Evolutionary conservation across 352 stramenopile genomes (phyloP).

Genomic region (Globisporangium uncinulatum): DNA sequence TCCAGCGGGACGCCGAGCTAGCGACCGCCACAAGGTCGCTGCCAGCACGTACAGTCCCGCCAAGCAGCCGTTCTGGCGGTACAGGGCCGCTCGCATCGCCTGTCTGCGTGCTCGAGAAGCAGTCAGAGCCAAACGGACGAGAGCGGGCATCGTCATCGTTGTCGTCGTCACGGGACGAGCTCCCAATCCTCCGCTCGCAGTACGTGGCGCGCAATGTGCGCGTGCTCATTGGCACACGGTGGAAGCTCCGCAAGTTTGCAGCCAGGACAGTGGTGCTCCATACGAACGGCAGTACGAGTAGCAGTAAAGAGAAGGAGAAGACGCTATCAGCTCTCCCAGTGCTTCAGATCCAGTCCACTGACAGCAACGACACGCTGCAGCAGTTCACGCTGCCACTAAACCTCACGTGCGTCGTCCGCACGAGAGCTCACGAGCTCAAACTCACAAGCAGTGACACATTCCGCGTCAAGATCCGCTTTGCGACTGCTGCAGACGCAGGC

Average conservation of each 20-base stretch:
- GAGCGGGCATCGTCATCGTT: not conserved
- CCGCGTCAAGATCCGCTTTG: constrained; percentile 40
- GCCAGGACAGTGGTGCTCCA: constrained; percentile 30
- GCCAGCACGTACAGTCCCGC: not conserved
- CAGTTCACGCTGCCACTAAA: constrained; percentile 20
- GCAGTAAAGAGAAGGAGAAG: too few relatives aligned
- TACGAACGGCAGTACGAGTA: constrained; percentile 13
- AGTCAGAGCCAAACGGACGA: not conserved
- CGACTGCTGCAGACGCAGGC: constrained; percentile 35
- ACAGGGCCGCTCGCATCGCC: not conserved
- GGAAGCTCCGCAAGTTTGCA: constrained; percentile 42
- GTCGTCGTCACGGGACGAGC: constrained; percentile 9
- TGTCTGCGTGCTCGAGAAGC: not conserved
- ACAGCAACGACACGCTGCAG: constrained; percentile 15
- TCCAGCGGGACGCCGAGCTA: not conserved
- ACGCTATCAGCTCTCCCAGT: constrained; percentile 5
- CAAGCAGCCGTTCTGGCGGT: not conserved
- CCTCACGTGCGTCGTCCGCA: constrained; percentile 24
- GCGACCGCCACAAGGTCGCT: not conserved
- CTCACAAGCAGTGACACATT: constrained; percentile 23
- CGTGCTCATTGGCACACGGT: constrained; percentile 41
- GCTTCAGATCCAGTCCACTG: constrained; percentile 14
- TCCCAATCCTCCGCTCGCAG: constrained; percentile 43
- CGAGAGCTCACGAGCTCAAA: constrained; percentile 23
- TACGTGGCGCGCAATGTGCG: constrained; percentile 43